phyloP scores from a whole-genome alignment of 2,329 filamentous ascomycete species.

The Stagonosporopsis rhizophila region DNA sequence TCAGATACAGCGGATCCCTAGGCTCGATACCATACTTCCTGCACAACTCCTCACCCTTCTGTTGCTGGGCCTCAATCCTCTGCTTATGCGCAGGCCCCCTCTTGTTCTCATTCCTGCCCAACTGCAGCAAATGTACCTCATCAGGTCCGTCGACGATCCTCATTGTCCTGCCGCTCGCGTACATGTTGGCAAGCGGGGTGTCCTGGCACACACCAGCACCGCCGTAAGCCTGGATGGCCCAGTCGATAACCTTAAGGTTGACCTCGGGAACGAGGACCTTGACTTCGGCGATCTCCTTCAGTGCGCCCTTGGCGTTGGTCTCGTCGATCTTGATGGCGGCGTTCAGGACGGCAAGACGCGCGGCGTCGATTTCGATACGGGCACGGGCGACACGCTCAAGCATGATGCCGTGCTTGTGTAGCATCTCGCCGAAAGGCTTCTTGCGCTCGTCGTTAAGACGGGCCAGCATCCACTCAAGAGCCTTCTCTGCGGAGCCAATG shows the following conservation, averaged over 20 bases:
- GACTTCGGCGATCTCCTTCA: conserved; percentile 93
- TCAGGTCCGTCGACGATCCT: conserved; percentile 92
- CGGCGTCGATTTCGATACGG: conserved; percentile 91
- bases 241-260: conserved; percentile 87
- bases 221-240: conserved; percentile 91
- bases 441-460: conserved; percentile 92
- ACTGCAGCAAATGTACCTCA: conserved; percentile 82
- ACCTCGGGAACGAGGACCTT: conserved; percentile 89
- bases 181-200: conserved; percentile 81
- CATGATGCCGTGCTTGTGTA: conserved; percentile 90
- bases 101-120: conserved; percentile 82
- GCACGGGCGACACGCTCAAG: conserved; percentile 93
- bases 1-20: conserved; percentile 52
- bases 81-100: conserved; percentile 66
- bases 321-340: conserved; percentile 95
- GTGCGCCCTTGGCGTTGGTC: conserved; percentile 83
- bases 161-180: conserved; percentile 80
- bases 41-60: conserved; percentile 71
- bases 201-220: conserved; percentile 93
- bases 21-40: conserved; percentile 62
- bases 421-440: conserved; percentile 86
- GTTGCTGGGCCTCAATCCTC: conserved; percentile 69
- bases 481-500: conserved; percentile 88
- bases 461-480: conserved; percentile 92
- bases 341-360: conserved; percentile 88